Evolutionary conservation across 768 basidiomycete genomes (phyloP), one percentile per base, ranked within the genome.

Genomic region (Gloeopeniophorella convolvens): DNA sequence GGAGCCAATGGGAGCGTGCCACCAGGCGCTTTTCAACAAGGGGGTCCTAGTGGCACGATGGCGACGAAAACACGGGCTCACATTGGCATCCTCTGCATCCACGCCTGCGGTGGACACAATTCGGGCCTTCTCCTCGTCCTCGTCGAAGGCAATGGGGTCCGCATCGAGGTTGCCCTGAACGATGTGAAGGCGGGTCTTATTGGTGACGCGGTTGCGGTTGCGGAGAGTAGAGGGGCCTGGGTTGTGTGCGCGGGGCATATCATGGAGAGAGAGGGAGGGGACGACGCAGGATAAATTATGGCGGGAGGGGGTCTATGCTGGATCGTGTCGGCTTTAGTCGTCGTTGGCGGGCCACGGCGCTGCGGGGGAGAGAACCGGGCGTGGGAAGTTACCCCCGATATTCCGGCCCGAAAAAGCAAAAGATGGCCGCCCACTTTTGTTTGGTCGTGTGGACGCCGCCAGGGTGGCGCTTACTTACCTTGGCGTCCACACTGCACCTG

Each of bases 31-130:
- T 57, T 65, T 63, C 71, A 75, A 75, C 70, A 72, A 67, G 68
- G 64, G 62, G 62, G 68, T 68, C 61, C 56, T 59, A 60, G 62
- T 58, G 55, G 58, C 64, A 66, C 60, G 60, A 65, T 64, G 60
- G 63, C 60, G 59, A 59, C 32, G 39, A 40, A 41, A 62, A 77
- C 43, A 35, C 37, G 56, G 35, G 56, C 89, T 82, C 74, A 93
- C 90, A 69, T 91, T 90, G 67, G 89, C 89, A 63, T 93, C 90
- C 73, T 92, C 89, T 64, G 85, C 85, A 65, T 93, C 90, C 62
- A 93, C 90, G 60, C 90, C 90, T 35, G 87, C 85, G 18, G 88
- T 89, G 30, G 70, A 83, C 57, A 90, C 79, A 56, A 83, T 79
- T 66, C 81, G 77, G 61, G 83, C 85, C 75, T 85, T 86, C 72